Conservation (phyloP, 495 filamentous ascomycete species). For the Penicillium soppii region DNA sequence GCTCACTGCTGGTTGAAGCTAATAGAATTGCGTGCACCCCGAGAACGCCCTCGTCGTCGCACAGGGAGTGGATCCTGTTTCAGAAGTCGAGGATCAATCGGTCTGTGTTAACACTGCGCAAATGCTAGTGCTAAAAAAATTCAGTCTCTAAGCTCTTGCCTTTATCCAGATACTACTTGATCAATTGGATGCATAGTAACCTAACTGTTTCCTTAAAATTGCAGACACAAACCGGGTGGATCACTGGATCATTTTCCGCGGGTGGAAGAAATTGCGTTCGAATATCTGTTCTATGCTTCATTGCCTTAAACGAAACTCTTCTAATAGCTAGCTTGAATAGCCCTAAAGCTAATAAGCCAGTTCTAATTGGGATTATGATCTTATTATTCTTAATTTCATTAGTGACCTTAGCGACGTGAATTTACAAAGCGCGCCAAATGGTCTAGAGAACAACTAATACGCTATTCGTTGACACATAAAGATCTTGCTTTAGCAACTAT, state of each 20-base stretch:
- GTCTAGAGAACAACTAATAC: background rate
- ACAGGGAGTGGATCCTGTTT: background rate
- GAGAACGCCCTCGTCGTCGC: background rate
- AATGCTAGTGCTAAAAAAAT: background rate
- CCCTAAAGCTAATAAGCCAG: no score
- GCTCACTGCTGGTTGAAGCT: no score
- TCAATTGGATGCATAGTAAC: background rate
- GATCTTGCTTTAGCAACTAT: constrained; percentile 5
- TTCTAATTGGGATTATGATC: background rate
- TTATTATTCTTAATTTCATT: background rate
- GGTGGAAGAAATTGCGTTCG: background rate
- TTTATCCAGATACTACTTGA: background rate
- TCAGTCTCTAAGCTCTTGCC: background rate
- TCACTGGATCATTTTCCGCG: background rate
- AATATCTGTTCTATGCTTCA: background rate
- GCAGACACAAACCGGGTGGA: background rate
- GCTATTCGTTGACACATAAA: background rate
- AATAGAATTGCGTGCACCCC: background rate
- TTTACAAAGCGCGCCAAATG: background rate
- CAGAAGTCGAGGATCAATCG: background rate
- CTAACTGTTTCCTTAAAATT: background rate
- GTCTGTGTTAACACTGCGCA: background rate
- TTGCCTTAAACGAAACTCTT: background rate
- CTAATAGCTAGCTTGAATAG: background rate
- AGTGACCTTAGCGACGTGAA: background rate